Evolutionary conservation across 73 alveolate genomes (phyloP).

Genomic region (Symbiodinium natans): DNA sequence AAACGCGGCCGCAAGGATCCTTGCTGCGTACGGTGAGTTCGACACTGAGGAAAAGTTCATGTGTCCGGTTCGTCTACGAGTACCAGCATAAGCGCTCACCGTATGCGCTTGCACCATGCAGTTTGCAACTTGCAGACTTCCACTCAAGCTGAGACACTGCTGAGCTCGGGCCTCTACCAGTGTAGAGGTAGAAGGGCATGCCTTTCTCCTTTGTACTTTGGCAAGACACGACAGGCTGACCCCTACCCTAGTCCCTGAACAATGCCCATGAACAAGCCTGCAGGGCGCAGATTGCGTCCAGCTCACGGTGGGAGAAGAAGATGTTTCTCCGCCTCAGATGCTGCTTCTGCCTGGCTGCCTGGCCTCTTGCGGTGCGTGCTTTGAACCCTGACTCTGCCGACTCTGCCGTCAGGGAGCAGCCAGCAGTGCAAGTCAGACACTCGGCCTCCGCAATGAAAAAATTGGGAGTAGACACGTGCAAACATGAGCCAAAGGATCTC

Average conservation of each 20-base stretch:
- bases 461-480: not conserved
- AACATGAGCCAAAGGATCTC: not conserved
- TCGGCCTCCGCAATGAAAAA: conserved; percentile 19
- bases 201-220: conserved; percentile 96
- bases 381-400: too few relatives aligned
- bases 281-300: conserved; percentile 96
- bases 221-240: not conserved
- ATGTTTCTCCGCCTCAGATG: conserved; percentile 97
- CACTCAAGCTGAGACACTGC: conserved; percentile 94
- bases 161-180: conserved; percentile 99
- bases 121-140: too few relatives aligned
- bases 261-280: too few relatives aligned
- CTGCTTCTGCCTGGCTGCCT: too few relatives aligned
- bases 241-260: too few relatives aligned
- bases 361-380: too few relatives aligned
- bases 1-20: too few relatives aligned
- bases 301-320: conserved; percentile 99
- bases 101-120: too few relatives aligned
- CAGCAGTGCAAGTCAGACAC: conserved; percentile 73
- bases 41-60: too few relatives aligned
- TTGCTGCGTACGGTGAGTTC: too few relatives aligned
- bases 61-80: too few relatives aligned
- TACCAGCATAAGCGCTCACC: too few relatives aligned
- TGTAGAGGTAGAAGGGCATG: conserved; percentile 98
- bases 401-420: conserved; percentile 23